These are phyloP conservation scores for Cladophialophora immunda DNA, from an alignment of 2,329 filamentous ascomycete genomes.

Conservation along the genomic window DNA sequence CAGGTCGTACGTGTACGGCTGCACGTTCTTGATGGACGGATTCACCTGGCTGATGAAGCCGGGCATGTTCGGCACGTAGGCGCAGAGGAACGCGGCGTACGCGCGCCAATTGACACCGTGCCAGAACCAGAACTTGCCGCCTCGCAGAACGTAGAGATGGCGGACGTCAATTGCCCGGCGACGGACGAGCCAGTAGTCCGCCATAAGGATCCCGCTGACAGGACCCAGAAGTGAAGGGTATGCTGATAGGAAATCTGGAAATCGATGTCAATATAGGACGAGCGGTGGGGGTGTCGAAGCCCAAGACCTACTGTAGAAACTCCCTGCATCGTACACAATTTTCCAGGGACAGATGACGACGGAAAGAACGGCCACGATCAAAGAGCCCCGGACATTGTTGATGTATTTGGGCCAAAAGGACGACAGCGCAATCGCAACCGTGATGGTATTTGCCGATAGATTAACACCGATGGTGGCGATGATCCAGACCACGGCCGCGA, in stretches of 20 bases:
- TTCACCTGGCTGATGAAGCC: too few species aligned
- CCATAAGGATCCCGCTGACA: constrained; percentile 67
- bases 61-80: constrained; percentile 52
- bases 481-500: constrained; percentile 43
- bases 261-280: neutral
- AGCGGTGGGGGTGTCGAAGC: too few species aligned
- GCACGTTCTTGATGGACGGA: too few species aligned
- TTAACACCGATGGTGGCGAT: constrained; percentile 58
- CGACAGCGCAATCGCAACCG: constrained; percentile 62
- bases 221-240: constrained; percentile 72
- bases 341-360: constrained; percentile 68
- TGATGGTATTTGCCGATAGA: constrained; percentile 61
- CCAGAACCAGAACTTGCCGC: constrained; percentile 62
- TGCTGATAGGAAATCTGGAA: constrained; percentile 70
- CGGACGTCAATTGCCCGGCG: constrained; percentile 58
- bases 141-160: constrained; percentile 61
- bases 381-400: constrained; percentile 64
- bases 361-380: constrained; percentile 69
- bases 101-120: constrained; percentile 61
- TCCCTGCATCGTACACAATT: constrained; percentile 56
- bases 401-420: constrained; percentile 63
- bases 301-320: constrained; percentile 3
- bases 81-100: constrained; percentile 18
- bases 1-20: too few species aligned
- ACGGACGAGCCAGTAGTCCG: constrained; percentile 69